Conservation (phyloP, 305 asterid genomes). For the Fraxinus albicans region DNA sequence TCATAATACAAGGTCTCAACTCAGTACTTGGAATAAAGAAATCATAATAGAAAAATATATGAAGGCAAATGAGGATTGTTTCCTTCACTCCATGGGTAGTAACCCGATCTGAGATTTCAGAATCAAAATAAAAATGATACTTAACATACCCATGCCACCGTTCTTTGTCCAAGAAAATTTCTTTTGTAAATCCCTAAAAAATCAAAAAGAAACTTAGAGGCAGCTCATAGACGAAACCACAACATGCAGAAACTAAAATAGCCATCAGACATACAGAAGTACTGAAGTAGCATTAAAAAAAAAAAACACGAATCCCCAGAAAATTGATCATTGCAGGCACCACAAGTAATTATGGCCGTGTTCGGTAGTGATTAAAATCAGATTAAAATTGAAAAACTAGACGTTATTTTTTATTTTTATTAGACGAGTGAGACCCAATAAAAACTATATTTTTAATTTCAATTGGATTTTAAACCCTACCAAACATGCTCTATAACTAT, state of each 20-base stretch:
- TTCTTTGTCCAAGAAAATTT: constrained; percentile 90
- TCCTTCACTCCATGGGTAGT: constrained; percentile 7
- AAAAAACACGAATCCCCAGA: neutral
- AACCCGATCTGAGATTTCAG: constrained; percentile 14
- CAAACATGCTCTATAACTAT: neutral
- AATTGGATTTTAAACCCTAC: too few species aligned
- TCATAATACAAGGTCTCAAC: neutral
- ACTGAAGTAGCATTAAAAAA: neutral
- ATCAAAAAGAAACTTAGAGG: constrained; percentile 23
- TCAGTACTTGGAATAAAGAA: constrained; percentile 5
- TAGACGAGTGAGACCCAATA: too few species aligned
- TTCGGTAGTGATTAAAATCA: too few species aligned
- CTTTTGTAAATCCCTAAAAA: constrained; percentile 91
- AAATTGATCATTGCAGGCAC: neutral
- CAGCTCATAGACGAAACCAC: constrained; percentile 16
- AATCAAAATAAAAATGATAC: constrained; percentile 16
- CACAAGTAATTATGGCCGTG: neutral
- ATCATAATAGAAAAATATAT: neutral
- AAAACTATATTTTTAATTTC: too few species aligned
- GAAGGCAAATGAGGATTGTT: constrained; percentile 11
- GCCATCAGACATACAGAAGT: neutral
- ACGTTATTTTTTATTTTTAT: too few species aligned
- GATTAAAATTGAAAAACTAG: too few species aligned
- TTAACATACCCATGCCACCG: constrained; percentile 90
- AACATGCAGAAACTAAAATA: constrained; percentile 16